Conservation (phyloP, 2,329 filamentous ascomycete genomes). For the Colletotrichum sidae region DNA sequence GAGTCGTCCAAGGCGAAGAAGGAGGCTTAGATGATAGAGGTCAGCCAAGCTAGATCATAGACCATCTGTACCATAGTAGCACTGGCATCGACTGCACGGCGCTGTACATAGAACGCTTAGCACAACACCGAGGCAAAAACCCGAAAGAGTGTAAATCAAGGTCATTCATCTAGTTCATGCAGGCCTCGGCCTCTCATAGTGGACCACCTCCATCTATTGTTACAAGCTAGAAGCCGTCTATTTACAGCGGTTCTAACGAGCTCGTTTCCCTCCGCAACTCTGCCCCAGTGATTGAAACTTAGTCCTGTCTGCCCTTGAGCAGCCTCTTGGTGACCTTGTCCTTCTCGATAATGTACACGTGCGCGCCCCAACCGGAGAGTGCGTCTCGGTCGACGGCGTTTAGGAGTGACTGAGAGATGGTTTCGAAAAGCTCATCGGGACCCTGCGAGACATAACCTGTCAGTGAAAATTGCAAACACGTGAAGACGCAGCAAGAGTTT, state of each 20-base stretch:
- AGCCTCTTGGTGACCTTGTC: conserved; percentile 99
- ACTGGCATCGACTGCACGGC: conserved; percentile 34
- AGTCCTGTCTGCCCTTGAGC: conserved; percentile 97
- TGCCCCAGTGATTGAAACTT: conserved; percentile 46
- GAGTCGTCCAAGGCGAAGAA: conserved; percentile 62
- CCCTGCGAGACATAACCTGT: conserved; percentile 61
- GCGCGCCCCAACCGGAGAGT: conserved; percentile 96
- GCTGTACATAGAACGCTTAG: conserved; percentile 31
- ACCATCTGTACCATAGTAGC: conserved; percentile 43
- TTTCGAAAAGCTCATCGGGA: conserved; percentile 97
- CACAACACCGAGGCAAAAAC: conserved; percentile 20
- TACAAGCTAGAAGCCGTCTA: conserved; percentile 46
- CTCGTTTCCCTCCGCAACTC: conserved; percentile 5
- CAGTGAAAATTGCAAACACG: conserved; percentile 27
- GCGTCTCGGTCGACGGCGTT: conserved; percentile 98
- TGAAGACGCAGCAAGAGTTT: neutral
- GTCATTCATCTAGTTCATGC: conserved; percentile 35
- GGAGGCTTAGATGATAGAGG: conserved; percentile 55
- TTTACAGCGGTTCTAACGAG: conserved; percentile 31
- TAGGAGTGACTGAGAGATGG: conserved; percentile 93
- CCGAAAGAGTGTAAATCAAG: conserved; percentile 22
- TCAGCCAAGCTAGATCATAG: conserved; percentile 44
- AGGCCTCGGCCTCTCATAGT: conserved; percentile 32
- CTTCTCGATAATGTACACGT: conserved; percentile 99
- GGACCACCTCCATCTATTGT: conserved; percentile 47